Base-by-base conservation (phyloP, 441 rosid species). In the Flueggea neowawraea region DNA sequence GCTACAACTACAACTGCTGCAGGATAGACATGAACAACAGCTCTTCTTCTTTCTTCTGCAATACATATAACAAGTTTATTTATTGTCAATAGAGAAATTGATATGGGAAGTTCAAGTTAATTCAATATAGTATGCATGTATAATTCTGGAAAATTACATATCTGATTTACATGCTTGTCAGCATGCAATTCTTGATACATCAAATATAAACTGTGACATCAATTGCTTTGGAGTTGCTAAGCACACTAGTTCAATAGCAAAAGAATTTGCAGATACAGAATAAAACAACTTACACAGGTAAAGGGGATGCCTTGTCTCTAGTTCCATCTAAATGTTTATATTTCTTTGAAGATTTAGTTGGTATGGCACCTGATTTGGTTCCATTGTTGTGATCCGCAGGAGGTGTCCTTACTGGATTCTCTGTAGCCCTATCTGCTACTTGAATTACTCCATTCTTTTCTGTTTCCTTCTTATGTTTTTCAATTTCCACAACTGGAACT, bases 241-340 rank as follows among this genome's bases (percentile, higher is more conserved):
- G 41, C 41, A 8, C 9, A 5, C 7, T 5, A 8, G 41, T 3
- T 36, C 41, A 36, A 36, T 36, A 36, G 4, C 41, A 36, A 5
- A 11, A 43, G 11, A 58, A 58, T 17, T 16, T 45, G 22, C 43
- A 61, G 16, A 33, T 12, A 10, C 16, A 10, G 33, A 33, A 15
- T 16, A 28, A 10, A 58, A 36, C 22, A 45, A 73, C 93, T 83
- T 73, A 89, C 93, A 81, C 16, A 58, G 90, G 84, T 64, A 83
- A 78, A 43, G 95, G 83, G 6, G 22, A 33, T 7, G 49, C 14
- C 63, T 83, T 84, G 52, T 64, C 67, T 66, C 58, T 67, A 65
- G 73, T 70, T 28, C 62, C 82, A 16, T 73, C 71, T 47, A 86
- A 79, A 72, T 58, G 65, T 67, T 22, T 68, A 55, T 74, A 69